A percentile compares a stretch with the other conserved stretches of the same genome.
Evolutionary conservation across 78 protist genomes (phyloP).

Genomic region (Speleostelium caveatum): DNA sequence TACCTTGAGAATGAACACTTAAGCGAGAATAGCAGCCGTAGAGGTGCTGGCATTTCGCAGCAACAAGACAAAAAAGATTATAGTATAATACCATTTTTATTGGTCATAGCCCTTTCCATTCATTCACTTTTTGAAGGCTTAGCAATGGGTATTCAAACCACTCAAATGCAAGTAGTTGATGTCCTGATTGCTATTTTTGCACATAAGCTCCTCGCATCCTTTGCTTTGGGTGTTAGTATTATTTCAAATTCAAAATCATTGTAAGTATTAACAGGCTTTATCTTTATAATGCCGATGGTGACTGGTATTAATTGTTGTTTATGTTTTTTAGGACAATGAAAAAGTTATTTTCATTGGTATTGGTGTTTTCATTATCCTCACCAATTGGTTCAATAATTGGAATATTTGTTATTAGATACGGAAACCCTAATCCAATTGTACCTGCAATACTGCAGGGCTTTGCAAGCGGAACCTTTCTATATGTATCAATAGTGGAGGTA

Average conservation of each 20-base stretch:
- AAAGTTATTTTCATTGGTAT: constrained; percentile 26
- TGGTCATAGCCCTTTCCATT: constrained; percentile 52
- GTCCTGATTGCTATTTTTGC: constrained; percentile 50
- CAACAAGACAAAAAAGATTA: constrained; percentile 9
- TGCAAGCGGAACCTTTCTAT: constrained; percentile 70
- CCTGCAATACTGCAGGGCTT: constrained; percentile 62
- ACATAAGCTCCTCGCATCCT: constrained; percentile 64
- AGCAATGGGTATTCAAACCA: constrained; percentile 60
- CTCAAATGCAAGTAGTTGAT: constrained; percentile 24
- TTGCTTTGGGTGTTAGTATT: constrained; percentile 61
- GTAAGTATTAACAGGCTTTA: not conserved
- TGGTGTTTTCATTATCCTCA: constrained; percentile 53
- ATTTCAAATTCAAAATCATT: not conserved
- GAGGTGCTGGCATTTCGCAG: too few relatives aligned
- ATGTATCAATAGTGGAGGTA: constrained; percentile 46
- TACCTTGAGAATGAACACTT: not conserved
- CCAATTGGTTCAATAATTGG: constrained; percentile 63
- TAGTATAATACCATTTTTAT: constrained; percentile 35
- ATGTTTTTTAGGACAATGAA: constrained; percentile 13
- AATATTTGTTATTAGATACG: not conserved
- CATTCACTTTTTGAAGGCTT: constrained; percentile 74
- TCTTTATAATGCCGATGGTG: not conserved
- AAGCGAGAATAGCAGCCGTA: not conserved
- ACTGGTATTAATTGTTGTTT: not conserved
- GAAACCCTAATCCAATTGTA: not conserved